Evolutionary conservation across 148 eudicot species (phyloP), one percentile per base, ranked within the genome.

Genomic region (Cornus kousa): DNA sequence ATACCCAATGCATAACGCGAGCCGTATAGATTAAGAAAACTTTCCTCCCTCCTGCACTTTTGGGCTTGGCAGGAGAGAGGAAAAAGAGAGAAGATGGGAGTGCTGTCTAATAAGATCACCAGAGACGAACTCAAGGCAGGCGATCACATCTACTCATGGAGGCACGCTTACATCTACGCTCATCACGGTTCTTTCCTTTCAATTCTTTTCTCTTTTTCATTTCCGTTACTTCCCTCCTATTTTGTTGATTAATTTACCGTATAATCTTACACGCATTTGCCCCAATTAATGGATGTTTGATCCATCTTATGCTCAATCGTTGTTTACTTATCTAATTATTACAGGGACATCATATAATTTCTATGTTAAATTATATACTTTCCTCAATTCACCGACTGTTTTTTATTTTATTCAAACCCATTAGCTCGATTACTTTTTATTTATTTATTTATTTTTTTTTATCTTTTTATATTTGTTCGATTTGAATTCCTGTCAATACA

Each of bases 61-160:
- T 28, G 28, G 28, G 28, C 28, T 28, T 35, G 37, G 37, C 37
- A 35, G 37, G 5, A 4, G 37, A 35, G 6, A 12, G 76, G 71
- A 71, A 80, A 73, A 68, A 22, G 73, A 53, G 77, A 53, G 71
- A 80, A 72, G 80, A 68, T 84, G 85, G 87, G 85, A 55, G 83
- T 91, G 37, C 72, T 88, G 10, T 89, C 92, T 13, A 91, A 93
- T 81, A 93, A 89, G 79, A 83, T 87, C 62, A 62, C 35, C 40
- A 88, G 68, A 76, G 89, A 88, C 23, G 76, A 83, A 19, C 68
- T 93, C 0, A 88, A 90, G 55, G 79, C 90, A 0, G 97, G 94
- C 57, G 94, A 92, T 81, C 97, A 92, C 82, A 89, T 90, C 82
- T 92, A 92, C 78, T 84, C 94, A 9, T 92, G 94, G 97, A 82